Evolutionary conservation across 176 grass and related monocot genomes (phyloP).

Genomic region (Oryza officinalis): DNA sequence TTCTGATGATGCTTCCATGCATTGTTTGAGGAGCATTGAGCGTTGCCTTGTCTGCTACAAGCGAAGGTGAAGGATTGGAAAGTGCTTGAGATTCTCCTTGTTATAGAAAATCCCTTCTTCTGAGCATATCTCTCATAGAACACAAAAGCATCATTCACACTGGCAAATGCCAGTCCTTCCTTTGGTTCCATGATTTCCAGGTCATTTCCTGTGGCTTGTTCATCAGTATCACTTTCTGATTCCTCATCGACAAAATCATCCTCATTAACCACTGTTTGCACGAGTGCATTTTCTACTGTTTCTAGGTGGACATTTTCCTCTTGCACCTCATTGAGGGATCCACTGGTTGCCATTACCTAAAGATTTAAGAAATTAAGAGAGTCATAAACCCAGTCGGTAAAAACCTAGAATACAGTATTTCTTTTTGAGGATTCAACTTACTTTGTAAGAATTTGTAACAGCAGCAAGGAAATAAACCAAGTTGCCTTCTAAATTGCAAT

Average conservation of each 20-base stretch:
- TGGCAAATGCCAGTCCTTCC: not conserved
- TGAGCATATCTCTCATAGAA: not conserved
- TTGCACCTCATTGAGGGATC: not conserved
- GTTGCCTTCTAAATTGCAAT: not conserved
- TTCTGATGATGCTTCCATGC: not conserved
- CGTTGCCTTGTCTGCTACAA: conserved; percentile 25
- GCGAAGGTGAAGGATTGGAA: not conserved
- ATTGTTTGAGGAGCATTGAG: not conserved
- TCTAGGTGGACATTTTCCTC: not conserved
- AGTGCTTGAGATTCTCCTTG: conserved; percentile 17
- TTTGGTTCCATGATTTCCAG: not conserved
- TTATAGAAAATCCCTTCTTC: conserved; percentile 8
- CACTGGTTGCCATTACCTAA: conserved; percentile 1
- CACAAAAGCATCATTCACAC: conserved; percentile 8
- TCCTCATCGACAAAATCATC: conserved; percentile 4
- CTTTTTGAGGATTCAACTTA: not conserved
- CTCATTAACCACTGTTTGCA: not conserved
- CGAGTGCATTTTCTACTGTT: not conserved
- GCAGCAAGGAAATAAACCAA: not conserved
- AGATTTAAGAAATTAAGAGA: not conserved
- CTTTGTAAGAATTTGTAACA: not conserved
- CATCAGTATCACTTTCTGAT: not conserved
- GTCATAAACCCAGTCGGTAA: not conserved
- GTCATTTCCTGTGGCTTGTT: not conserved
- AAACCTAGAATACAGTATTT: not conserved